phyloP scores from a whole-genome alignment of 2,329 filamentous ascomycete species.

The Alternaria rosae region DNA sequence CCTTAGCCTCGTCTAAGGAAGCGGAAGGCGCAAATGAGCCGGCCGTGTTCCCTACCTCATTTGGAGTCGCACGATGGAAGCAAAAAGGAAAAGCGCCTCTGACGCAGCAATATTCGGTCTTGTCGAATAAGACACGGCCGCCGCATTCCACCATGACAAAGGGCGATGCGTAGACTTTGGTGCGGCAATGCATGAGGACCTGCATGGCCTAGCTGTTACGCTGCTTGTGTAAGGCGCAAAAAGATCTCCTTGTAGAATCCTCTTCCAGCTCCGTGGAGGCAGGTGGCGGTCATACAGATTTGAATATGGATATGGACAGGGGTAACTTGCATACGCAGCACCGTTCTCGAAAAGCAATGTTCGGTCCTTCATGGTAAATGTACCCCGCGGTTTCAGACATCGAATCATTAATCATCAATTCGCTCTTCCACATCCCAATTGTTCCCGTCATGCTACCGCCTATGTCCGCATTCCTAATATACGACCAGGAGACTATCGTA shows the following conservation, averaged over 20 bases:
- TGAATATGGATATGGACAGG: constrained; percentile 1
- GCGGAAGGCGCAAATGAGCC: constrained; percentile 14
- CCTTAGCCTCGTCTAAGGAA: constrained; percentile 17
- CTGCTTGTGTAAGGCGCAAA: constrained; percentile 16
- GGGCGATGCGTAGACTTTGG: constrained; percentile 14
- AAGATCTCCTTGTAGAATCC: constrained; percentile 3
- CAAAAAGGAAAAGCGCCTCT: constrained; percentile 16
- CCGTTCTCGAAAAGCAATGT: constrained; percentile 14
- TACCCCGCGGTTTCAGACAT: neutral
- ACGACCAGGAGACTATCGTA: constrained; percentile 6
- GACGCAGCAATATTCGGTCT: constrained; percentile 24
- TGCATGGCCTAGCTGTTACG: neutral
- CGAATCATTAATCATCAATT: neutral
- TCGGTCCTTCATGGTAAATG: constrained; percentile 5
- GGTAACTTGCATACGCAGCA: constrained; percentile 10
- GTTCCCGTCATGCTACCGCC: constrained; percentile 8
- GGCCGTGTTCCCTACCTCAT: constrained; percentile 14
- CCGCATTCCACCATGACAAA: constrained; percentile 23
- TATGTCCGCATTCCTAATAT: constrained; percentile 12
- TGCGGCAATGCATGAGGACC: constrained; percentile 9
- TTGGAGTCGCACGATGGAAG: constrained; percentile 24
- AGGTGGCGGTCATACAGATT: constrained; percentile 12
- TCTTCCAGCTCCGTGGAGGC: constrained; percentile 1
- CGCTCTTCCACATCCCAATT: neutral
- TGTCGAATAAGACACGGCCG: constrained; percentile 25